phyloP scores from a whole-genome alignment of 495 filamentous ascomycete species.

The Xylaria castorea region DNA sequence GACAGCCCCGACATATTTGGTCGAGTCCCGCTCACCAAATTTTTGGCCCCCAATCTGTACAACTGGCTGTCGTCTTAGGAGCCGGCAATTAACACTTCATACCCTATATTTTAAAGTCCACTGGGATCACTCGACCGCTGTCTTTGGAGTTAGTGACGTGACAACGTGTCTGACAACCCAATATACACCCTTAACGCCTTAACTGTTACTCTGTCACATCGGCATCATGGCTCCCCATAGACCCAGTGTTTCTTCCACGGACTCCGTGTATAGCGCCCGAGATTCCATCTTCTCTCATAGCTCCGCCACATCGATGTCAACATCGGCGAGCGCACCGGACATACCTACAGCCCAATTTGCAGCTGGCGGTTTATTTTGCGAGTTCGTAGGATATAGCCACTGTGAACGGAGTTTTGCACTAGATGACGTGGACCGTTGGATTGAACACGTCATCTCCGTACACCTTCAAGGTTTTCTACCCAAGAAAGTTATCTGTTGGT shows the following conservation, averaged over 20 bases:
- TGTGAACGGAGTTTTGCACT: conserved; percentile 45
- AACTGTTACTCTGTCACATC: background rate
- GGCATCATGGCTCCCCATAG: background rate
- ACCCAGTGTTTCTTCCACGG: conserved; percentile 4
- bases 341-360: background rate
- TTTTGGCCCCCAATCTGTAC: conserved; percentile 17
- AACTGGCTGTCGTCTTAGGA: conserved; percentile 8
- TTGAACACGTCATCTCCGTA: conserved; percentile 47
- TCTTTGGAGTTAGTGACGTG: background rate
- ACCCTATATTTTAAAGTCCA: background rate
- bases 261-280: background rate
- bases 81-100: background rate
- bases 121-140: background rate
- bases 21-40: background rate
- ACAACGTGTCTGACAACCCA: background rate
- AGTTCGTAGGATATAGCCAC: conserved; percentile 39
- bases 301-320: background rate
- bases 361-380: conserved; percentile 45
- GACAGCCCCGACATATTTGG: background rate
- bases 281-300: background rate
- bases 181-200: background rate
- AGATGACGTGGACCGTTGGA: conserved; percentile 48
- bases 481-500: conserved; percentile 50
- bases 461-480: conserved; percentile 46
- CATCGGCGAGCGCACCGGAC: background rate